These are phyloP conservation scores for Hypoxylon sp. DNA, from an alignment of 2,329 filamentous ascomycete genomes.

Conservation along the genomic window DNA sequence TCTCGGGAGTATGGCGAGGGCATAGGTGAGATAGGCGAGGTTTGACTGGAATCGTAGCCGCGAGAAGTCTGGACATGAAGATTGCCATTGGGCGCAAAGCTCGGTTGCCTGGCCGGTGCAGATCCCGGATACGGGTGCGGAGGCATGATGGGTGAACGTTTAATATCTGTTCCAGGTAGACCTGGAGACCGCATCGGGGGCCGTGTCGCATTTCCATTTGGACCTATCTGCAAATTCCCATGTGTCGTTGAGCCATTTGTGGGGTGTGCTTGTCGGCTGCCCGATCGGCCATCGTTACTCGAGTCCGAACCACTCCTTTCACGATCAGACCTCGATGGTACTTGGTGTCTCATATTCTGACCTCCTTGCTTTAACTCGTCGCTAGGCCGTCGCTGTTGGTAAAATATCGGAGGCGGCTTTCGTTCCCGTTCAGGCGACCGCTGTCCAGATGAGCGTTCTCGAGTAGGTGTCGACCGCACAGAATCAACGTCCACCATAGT, in stretches of 20 bases:
- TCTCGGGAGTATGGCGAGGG: slow-evolving; percentile 56
- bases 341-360: slow-evolving; percentile 48
- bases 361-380: slow-evolving; percentile 59
- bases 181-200: slow-evolving; percentile 62
- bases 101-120: slow-evolving; percentile 45
- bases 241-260: slow-evolving; percentile 58
- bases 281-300: slow-evolving; percentile 62
- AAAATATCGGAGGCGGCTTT: slow-evolving; percentile 62
- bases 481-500: slow-evolving; percentile 43
- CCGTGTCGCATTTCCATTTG: slow-evolving; percentile 49
- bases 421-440: slow-evolving; percentile 62
- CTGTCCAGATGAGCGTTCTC: slow-evolving; percentile 51
- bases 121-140: slow-evolving; percentile 58
- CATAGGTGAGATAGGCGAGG: slow-evolving; percentile 64
- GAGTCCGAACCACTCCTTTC: slow-evolving; percentile 71
- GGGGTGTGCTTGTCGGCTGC: slow-evolving; percentile 59
- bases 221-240: slow-evolving; percentile 57
- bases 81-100: slow-evolving; percentile 53
- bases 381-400: slow-evolving; percentile 62
- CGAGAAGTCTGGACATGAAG: slow-evolving; percentile 55
- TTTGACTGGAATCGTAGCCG: slow-evolving; percentile 59
- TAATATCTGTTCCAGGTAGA: slow-evolving; percentile 65
- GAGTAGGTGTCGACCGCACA: slow-evolving; percentile 43
- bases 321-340: slow-evolving; percentile 57
- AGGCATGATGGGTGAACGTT: slow-evolving; percentile 65